Evolutionary conservation across 805 yeast genomes (phyloP).

Genomic region (Suhomyces tanzawaensis): DNA sequence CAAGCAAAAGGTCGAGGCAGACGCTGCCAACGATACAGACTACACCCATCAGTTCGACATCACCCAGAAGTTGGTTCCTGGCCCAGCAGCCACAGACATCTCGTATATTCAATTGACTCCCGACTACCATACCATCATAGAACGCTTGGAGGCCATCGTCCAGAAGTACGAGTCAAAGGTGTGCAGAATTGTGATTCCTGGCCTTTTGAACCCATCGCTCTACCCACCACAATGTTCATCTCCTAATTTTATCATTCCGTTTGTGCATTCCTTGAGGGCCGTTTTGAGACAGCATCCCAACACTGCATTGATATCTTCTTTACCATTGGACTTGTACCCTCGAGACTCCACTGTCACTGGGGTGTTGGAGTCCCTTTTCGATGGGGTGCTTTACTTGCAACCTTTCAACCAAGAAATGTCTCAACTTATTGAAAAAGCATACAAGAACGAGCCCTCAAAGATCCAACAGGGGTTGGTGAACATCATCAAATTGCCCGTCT

Average conservation of each 20-base stretch:
- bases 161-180: constrained; percentile 43
- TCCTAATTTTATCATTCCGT: constrained; percentile 52
- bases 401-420: constrained; percentile 79
- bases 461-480: constrained; percentile 86
- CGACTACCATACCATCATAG: constrained; percentile 19
- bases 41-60: constrained; percentile 73
- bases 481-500: constrained; percentile 64
- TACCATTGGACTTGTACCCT: constrained; percentile 67
- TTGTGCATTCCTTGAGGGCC: constrained; percentile 58
- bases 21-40: constrained; percentile 36
- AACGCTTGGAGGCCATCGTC: constrained; percentile 43
- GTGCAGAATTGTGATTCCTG: constrained; percentile 70
- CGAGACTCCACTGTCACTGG: constrained; percentile 47
- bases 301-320: constrained; percentile 50
- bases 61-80: constrained; percentile 66
- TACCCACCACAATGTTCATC: constrained; percentile 53
- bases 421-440: constrained; percentile 63
- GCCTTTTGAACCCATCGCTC: constrained; percentile 74
- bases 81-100: constrained; percentile 61
- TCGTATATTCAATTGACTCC: constrained; percentile 47
- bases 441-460: constrained; percentile 68
- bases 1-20: constrained; percentile 24
- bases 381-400: constrained; percentile 68
- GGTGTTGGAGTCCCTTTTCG: constrained; percentile 56
- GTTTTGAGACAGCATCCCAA: constrained; percentile 49